phyloP scores from a whole-genome alignment of 139 green algal genomes.

The Microglena sp. region DNA sequence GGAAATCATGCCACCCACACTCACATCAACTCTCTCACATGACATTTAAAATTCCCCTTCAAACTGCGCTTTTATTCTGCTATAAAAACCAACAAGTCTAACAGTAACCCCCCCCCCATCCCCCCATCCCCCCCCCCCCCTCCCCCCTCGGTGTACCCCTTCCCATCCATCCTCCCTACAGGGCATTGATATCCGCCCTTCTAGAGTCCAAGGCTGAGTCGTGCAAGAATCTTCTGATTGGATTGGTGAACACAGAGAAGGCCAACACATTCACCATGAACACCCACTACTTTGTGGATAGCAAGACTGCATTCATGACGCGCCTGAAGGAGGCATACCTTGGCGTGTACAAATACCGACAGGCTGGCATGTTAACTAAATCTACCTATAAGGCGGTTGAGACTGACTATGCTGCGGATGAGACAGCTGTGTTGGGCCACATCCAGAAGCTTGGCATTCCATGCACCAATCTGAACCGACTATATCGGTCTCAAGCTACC shows the following conservation, averaged over 20 bases:
- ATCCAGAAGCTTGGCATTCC: background rate
- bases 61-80: too few species aligned
- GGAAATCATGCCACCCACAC: too few species aligned
- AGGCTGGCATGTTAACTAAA: background rate
- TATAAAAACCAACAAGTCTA: too few species aligned
- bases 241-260: background rate
- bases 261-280: constrained; percentile 13
- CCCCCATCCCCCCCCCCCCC: too few species aligned
- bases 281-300: background rate
- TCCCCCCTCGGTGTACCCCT: too few species aligned
- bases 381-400: too few species aligned
- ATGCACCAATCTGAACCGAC: background rate
- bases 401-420: too few species aligned
- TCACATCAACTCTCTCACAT: too few species aligned
- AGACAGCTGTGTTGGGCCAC: background rate
- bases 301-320: background rate
- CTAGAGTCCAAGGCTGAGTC: background rate
- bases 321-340: constrained; percentile 11
- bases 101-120: too few species aligned
- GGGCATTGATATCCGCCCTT: background rate
- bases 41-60: too few species aligned
- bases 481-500: constrained; percentile 4
- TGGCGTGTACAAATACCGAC: background rate
- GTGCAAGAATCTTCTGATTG: background rate
- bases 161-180: too few species aligned